Conservation (phyloP, 768 basidiomycete species). For the Auricularia heimuer region DNA sequence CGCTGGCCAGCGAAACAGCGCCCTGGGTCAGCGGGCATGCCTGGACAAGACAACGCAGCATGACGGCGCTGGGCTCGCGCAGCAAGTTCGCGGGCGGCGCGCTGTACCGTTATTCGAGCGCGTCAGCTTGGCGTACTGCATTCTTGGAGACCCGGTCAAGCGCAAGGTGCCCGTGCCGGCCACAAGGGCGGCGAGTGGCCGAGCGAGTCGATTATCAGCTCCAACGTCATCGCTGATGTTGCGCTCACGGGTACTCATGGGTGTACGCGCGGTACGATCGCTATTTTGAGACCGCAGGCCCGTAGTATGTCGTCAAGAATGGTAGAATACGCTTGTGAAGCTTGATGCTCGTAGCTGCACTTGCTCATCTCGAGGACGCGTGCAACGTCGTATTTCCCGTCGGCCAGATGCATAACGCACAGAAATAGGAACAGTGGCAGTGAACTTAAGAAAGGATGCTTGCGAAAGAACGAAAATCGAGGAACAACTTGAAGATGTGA, state of each 20-base stretch:
- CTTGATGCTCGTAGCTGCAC: too few relatives aligned
- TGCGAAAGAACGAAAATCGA: too few relatives aligned
- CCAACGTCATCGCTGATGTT: conserved; percentile 51
- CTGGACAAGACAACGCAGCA: conserved; percentile 59
- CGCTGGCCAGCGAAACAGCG: conserved; percentile 10
- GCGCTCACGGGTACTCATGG: conserved; percentile 54
- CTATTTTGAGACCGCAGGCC: conserved; percentile 34
- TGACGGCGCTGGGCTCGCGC: conserved; percentile 51
- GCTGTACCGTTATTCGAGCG: background rate
- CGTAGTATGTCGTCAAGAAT: too few relatives aligned
- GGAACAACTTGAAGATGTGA: too few relatives aligned
- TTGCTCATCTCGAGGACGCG: too few relatives aligned
- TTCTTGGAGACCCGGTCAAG: conserved; percentile 20
- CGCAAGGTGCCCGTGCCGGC: conserved; percentile 71
- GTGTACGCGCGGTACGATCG: conserved; percentile 56
- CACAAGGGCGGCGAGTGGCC: conserved; percentile 59
- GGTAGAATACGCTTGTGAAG: too few relatives aligned
- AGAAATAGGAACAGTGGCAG: too few relatives aligned
- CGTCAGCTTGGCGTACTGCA: background rate
- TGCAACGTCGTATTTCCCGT: too few relatives aligned
- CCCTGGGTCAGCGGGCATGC: conserved; percentile 67
- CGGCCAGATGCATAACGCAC: too few relatives aligned
- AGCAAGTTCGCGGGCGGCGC: conserved; percentile 61
- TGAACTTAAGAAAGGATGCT: too few relatives aligned
- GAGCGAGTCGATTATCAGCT: conserved; percentile 43